Evolutionary conservation across 441 rosid genomes (phyloP).

Genomic region (Erysimum pusillum): DNA sequence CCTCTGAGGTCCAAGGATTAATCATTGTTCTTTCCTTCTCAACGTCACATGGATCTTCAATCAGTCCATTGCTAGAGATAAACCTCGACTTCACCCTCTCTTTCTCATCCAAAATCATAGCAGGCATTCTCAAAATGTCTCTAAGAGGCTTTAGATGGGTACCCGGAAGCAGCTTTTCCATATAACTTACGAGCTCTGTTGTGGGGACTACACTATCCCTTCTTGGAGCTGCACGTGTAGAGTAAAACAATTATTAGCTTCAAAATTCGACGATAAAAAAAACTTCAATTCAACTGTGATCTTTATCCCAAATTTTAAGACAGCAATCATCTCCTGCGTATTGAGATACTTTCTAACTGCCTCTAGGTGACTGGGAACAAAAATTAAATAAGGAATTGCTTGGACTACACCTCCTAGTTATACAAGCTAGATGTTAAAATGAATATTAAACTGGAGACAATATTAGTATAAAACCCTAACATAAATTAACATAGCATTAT

Average conservation of each 20-base stretch:
- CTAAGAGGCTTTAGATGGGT: slow-evolving; percentile 62
- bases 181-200: slow-evolving; percentile 59
- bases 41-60: slow-evolving; percentile 89
- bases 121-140: slow-evolving; percentile 85
- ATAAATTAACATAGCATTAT: slow-evolving; percentile 11
- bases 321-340: slow-evolving; percentile 10
- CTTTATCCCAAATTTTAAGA: slow-evolving; percentile 7
- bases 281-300: slow-evolving; percentile 13
- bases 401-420: slow-evolving; percentile 31
- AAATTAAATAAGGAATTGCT: neutral
- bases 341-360: slow-evolving; percentile 6
- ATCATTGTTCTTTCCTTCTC: slow-evolving; percentile 92
- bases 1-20: slow-evolving; percentile 92
- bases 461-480: slow-evolving; percentile 22
- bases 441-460: slow-evolving; percentile 11
- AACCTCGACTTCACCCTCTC: slow-evolving; percentile 77
- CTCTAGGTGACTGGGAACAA: slow-evolving; percentile 6
- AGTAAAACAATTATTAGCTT: slow-evolving; percentile 29
- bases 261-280: neutral
- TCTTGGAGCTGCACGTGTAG: slow-evolving; percentile 59
- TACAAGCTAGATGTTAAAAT: slow-evolving; percentile 12
- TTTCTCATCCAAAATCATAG: slow-evolving; percentile 78
- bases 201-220: slow-evolving; percentile 63
- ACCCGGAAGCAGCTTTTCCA: slow-evolving; percentile 67
- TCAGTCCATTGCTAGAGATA: slow-evolving; percentile 78